A percentile compares a stretch with the other conserved stretches of the same genome.
These are phyloP conservation scores for Volvox africanus DNA, from an alignment of 139 green algal species.

Conservation along the genomic window DNA sequence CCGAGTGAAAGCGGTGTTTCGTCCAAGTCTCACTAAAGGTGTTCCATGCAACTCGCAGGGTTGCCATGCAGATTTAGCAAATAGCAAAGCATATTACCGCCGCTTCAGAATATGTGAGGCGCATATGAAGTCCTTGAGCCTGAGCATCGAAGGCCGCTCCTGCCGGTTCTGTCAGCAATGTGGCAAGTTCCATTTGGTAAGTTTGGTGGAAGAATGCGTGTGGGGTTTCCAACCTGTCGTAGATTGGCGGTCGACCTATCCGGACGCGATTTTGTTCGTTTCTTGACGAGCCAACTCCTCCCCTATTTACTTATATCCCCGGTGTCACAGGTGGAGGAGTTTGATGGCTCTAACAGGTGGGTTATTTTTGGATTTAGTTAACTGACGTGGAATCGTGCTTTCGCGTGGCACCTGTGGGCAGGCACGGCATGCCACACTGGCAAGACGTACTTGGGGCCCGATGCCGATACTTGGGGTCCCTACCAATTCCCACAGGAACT, in stretches of 20 bases:
- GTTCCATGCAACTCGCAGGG: background rate
- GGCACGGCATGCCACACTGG: no score
- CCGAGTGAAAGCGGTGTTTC: background rate
- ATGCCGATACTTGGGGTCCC: no score
- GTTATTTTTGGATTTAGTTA: background rate
- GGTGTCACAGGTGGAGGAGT: conserved; percentile 44
- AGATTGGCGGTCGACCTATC: no score
- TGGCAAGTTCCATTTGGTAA: conserved; percentile 42
- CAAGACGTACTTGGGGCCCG: no score
- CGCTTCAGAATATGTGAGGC: conserved; percentile 41
- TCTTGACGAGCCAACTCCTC: background rate
- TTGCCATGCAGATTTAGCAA: conserved; percentile 7
- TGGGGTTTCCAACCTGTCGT: no score
- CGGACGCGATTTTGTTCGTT: background rate
- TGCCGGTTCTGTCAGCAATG: conserved; percentile 41
- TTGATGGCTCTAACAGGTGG: conserved; percentile 25
- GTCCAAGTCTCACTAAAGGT: background rate
- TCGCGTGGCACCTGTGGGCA: no score
- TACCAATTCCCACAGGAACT: conserved; percentile 41
- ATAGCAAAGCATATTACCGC: conserved; percentile 34
- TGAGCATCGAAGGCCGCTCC: conserved; percentile 29
- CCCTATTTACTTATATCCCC: no score
- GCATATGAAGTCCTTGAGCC: conserved; percentile 29
- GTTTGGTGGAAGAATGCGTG: background rate
- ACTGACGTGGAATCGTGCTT: no score